Base-by-base conservation (phyloP, 805 yeast genomes). In the Kregervanrija delftensis region DNA sequence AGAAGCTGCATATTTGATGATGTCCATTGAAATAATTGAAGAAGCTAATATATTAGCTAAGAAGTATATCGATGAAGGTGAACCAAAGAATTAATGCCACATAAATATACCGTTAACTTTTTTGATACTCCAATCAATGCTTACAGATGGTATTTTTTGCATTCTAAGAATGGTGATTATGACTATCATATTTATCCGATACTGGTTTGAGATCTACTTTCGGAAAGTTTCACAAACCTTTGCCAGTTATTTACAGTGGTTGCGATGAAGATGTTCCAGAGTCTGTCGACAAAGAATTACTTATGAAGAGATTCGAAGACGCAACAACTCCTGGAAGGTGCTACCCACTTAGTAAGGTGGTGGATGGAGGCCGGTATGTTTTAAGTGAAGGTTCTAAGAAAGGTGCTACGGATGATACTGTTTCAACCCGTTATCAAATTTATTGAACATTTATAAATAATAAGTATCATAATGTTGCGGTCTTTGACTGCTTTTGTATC, bases 131-230 rank as follows among this genome's bases (percentile, higher is more conserved):
- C 90, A 1, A 68, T 79, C 11, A 71, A 76, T 31, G 90, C 88
- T 0, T 73, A 79, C 50, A 70, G 95, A 53, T 86, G 86, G 77
- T 60, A 81, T 37, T 80, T 91, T 1, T 63, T 86, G 39, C 60
- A 71, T 17, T 59, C 66, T 10, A 61, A 59, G 5, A 67, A 76
- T n/a, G 93, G 93, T 2, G 90, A 81, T 54, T 95, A 86, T 57
- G 95, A 86, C 62, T 85, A 5, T 65, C 77, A 11, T 86, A 85
- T 61, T 61, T 86, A 43, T 52, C 73, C 1, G 69, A 60, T n/a
- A 70, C 67, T 0, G 73, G 66, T 30, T 55, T 68, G 30, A 45
- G 56, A 5, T 30, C 49, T 2, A 69, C 83, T 1, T 85, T 86
- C 59, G 89, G 86, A 2, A 61, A 59, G 36, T 53, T 85, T 3